A percentile compares a stretch with the other conserved stretches of the same genome.
Evolutionary conservation across 225 moss, liverwort and hornwort species (phyloP).

Genomic region (Antitrichia curtipendula): DNA sequence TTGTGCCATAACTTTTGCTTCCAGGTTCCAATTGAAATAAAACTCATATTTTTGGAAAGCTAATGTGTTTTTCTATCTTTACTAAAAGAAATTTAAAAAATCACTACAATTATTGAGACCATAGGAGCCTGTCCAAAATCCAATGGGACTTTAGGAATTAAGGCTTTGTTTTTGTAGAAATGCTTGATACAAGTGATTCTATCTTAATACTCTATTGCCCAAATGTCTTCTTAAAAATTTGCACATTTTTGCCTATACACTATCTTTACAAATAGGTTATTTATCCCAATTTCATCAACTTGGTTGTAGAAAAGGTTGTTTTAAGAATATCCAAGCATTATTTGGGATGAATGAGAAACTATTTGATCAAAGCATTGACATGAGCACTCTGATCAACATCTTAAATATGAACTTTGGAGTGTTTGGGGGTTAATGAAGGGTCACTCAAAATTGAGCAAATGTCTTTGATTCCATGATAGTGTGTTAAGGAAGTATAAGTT

Average conservation of each 20-base stretch:
- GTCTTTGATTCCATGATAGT: rapidly evolving
- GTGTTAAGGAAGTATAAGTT: neutral
- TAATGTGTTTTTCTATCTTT: no score
- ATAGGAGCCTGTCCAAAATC: no score
- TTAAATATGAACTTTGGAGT: neutral
- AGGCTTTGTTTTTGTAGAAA: no score
- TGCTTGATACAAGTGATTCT: neutral
- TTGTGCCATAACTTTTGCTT: no score
- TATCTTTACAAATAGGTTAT: neutral
- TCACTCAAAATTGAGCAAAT: neutral
- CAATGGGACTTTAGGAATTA: no score
- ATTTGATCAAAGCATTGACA: neutral
- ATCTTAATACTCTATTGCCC: neutral
- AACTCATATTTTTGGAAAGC: no score
- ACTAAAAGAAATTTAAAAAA: no score
- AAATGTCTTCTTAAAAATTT: neutral
- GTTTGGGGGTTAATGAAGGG: neutral
- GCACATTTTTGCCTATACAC: neutral
- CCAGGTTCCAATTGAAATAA: no score
- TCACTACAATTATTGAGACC: no score
- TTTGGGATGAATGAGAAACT: neutral
- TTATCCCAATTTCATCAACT: neutral
- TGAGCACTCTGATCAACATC: rapidly evolving
- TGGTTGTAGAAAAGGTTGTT: neutral
- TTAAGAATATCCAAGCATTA: neutral